These are phyloP conservation scores for Fusarium drepaniforme DNA, from an alignment of 2,329 filamentous ascomycete species.

Conservation along the genomic window DNA sequence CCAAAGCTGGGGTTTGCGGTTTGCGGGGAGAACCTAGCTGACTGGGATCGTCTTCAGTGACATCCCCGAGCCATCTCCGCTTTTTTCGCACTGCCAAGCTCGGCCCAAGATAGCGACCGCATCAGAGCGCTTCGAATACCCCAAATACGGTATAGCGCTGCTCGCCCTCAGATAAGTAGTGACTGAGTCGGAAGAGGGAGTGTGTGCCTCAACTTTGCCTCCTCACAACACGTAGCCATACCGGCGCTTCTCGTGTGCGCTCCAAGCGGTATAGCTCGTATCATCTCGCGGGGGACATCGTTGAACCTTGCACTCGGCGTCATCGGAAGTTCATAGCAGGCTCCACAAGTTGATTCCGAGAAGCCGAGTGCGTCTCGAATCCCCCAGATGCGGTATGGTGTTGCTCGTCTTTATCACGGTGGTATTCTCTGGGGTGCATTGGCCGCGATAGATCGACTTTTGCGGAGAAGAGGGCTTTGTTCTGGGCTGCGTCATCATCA, in stretches of 20 bases:
- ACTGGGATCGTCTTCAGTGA: background rate
- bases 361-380: slow-evolving; percentile 4
- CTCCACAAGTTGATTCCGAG: background rate
- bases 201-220: background rate
- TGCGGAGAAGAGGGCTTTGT: background rate
- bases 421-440: background rate
- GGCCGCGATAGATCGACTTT: background rate
- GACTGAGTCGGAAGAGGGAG: background rate
- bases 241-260: background rate
- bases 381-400: slow-evolving; percentile 4
- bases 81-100: background rate
- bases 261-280: background rate
- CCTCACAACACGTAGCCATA: background rate
- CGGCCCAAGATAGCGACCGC: background rate
- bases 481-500: background rate
- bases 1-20: background rate
- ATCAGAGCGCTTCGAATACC: slow-evolving; percentile 7
- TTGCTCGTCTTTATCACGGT: background rate
- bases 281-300: background rate
- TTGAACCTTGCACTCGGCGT: background rate
- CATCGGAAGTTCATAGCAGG: background rate
- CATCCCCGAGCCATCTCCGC: background rate
- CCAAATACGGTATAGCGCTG: background rate
- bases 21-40: background rate
- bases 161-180: background rate